These are phyloP conservation scores for Pseudomassariella vexata DNA, from an alignment of 2,329 filamentous ascomycete species.

Conservation along the genomic window DNA sequence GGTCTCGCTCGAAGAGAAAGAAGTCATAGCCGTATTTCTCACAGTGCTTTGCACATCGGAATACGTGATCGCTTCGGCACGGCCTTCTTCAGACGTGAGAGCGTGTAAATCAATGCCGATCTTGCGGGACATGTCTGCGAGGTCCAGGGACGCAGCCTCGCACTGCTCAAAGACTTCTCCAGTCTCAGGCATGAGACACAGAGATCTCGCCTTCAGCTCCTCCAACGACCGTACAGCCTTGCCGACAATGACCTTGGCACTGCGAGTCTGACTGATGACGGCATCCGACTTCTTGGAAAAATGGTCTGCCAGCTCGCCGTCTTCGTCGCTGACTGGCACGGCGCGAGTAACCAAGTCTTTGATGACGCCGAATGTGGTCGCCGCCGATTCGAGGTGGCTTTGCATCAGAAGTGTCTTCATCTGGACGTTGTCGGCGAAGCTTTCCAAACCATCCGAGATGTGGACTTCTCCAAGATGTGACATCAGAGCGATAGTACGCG, in stretches of 20 bases:
- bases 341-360: slow-evolving; percentile 63
- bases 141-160: slow-evolving; percentile 56
- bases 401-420: slow-evolving; percentile 74
- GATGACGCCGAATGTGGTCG: slow-evolving; percentile 58
- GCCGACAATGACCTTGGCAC: slow-evolving; percentile 74
- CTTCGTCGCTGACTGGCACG: slow-evolving; percentile 50
- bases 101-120: slow-evolving; percentile 62
- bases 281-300: slow-evolving; percentile 67
- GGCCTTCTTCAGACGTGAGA: slow-evolving; percentile 66
- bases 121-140: slow-evolving; percentile 61
- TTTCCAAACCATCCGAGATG: slow-evolving; percentile 62
- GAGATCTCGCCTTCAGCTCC: slow-evolving; percentile 69
- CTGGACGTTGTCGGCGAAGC: slow-evolving; percentile 72
- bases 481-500: slow-evolving; percentile 79
- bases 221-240: slow-evolving; percentile 74
- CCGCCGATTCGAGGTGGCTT: slow-evolving; percentile 74
- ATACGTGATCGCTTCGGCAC: slow-evolving; percentile 61
- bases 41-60: slow-evolving; percentile 61
- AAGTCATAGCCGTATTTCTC: slow-evolving; percentile 44
- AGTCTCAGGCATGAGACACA: slow-evolving; percentile 66
- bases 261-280: slow-evolving; percentile 70
- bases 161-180: slow-evolving; percentile 64
- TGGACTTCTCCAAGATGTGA: slow-evolving; percentile 80
- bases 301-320: slow-evolving; percentile 61
- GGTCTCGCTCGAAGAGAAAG: slow-evolving; percentile 53